Percentiles rank a stretch among this genome's conserved stretches.
These are phyloP conservation scores for Morella rubra DNA, from an alignment of 306 rosid species.

Conservation along the genomic window DNA sequence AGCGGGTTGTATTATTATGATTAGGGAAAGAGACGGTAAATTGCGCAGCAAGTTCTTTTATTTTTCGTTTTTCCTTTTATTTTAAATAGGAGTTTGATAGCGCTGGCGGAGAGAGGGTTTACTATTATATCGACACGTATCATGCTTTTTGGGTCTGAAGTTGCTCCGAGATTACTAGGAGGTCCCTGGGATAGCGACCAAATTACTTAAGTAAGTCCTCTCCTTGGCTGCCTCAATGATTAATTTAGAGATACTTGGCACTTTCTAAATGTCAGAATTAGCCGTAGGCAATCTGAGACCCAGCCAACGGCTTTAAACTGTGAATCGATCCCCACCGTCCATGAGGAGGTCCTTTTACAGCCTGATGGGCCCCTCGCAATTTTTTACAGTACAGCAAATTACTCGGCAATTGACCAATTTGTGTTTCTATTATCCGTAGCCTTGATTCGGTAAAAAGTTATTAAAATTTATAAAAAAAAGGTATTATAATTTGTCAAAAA, in stretches of 20 bases:
- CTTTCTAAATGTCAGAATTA: conserved; percentile 1
- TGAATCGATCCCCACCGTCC: not conserved
- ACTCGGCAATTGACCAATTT: not conserved
- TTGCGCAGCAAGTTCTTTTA: not conserved
- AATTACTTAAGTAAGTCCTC: conserved; percentile 32
- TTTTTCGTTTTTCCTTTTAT: conserved; percentile 8
- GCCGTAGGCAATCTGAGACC: not conserved
- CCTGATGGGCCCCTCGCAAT: not conserved
- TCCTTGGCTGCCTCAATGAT: conserved; percentile 15
- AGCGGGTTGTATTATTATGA: not conserved
- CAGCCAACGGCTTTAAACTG: not conserved
- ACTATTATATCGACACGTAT: not conserved
- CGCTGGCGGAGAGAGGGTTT: not conserved
- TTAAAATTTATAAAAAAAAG: no score
- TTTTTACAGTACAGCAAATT: not conserved
- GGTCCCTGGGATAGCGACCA: conserved; percentile 11
- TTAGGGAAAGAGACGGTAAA: no score
- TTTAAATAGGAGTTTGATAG: no score
- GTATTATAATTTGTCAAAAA: no score
- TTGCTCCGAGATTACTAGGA: not conserved
- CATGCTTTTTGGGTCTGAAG: not conserved
- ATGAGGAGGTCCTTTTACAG: not conserved
- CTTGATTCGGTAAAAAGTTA: no score
- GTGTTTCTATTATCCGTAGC: no score
- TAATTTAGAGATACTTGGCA: conserved; percentile 23